Percentiles rank a stretch among this genome's conserved stretches.
Conservation (phyloP, 257 asterid genomes). For the Solanum okadae region DNA sequence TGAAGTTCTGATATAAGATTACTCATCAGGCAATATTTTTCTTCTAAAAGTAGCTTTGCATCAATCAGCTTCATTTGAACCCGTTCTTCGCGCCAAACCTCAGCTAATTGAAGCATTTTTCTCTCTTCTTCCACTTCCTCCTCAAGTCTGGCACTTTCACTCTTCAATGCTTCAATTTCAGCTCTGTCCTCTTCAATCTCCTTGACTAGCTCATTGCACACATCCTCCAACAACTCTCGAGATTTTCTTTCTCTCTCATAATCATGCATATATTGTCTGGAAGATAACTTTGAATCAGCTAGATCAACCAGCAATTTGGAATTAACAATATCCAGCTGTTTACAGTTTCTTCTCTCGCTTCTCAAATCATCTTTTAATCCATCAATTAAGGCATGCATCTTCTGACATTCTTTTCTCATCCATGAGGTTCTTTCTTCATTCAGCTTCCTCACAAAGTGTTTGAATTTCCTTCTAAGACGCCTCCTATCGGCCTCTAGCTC, state of each 20-base stretch:
- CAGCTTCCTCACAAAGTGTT: slow-evolving; percentile 8
- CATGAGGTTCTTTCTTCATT: slow-evolving; percentile 23
- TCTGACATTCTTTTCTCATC: slow-evolving; percentile 11
- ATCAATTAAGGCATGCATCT: slow-evolving; percentile 2
- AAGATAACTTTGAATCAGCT: slow-evolving; percentile 28
- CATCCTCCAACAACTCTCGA: slow-evolving; percentile 20
- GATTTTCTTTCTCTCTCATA: slow-evolving; percentile 33
- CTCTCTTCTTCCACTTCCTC: slow-evolving; percentile 41
- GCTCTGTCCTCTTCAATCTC: slow-evolving; percentile 31
- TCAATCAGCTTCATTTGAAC: slow-evolving; percentile 43
- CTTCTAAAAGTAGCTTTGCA: slow-evolving; percentile 41
- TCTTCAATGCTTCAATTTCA: slow-evolving; percentile 21
- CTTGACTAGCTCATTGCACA: slow-evolving; percentile 21
- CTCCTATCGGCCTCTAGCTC: slow-evolving; percentile 18
- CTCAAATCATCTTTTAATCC: slow-evolving; percentile 14
- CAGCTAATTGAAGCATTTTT: slow-evolving; percentile 38
- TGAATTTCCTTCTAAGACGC: slow-evolving; percentile 11
- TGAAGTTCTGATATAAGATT: slow-evolving; percentile 22
- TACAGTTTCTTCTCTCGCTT: slow-evolving; percentile 20
- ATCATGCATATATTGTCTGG: slow-evolving; percentile 4
- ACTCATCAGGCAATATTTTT: slow-evolving; percentile 28
- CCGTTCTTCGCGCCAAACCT: slow-evolving; percentile 53
- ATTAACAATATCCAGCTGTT: slow-evolving; percentile 18
- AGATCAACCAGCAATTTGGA: slow-evolving; percentile 26
- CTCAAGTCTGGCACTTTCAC: slow-evolving; percentile 10